Percentiles rank a stretch among this genome's conserved stretches.
Conservation (phyloP, 1,284 basidiomycete genomes). For the Ustilago hordei region DNA sequence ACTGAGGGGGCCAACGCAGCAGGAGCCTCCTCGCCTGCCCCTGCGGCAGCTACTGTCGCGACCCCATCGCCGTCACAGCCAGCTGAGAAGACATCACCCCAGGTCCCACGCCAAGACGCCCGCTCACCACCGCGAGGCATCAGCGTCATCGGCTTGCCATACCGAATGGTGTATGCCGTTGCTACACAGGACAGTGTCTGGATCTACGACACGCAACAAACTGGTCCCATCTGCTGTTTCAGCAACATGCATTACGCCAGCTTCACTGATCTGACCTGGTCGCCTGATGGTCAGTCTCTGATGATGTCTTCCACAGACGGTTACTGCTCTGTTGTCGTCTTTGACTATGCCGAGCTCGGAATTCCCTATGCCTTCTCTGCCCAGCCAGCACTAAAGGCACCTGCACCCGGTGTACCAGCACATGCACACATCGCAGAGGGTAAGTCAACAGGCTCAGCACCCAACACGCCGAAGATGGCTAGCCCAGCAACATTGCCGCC, state of each 20-base stretch:
- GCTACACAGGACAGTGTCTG: constrained; percentile 95
- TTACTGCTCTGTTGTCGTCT: constrained; percentile 90
- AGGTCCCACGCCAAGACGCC: constrained; percentile 22
- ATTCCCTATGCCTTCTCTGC: constrained; percentile 71
- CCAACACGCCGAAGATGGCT: constrained; percentile 35
- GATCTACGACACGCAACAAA: constrained; percentile 97
- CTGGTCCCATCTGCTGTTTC: constrained; percentile 89
- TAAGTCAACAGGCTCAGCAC: constrained; percentile 30
- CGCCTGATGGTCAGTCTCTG: constrained; percentile 91
- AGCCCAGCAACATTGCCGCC: constrained; percentile 28
- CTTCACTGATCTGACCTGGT: constrained; percentile 97
- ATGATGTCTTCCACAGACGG: constrained; percentile 93
- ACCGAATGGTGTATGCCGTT: constrained; percentile 94
- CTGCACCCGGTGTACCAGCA: constrained; percentile 30
- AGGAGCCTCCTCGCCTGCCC: constrained; percentile 20
- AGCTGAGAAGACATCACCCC: constrained; percentile 15
- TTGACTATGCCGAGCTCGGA: constrained; percentile 85
- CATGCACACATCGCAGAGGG: constrained; percentile 38
- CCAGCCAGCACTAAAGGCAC: constrained; percentile 56
- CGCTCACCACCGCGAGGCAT: constrained; percentile 39
- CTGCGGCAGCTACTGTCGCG: constrained; percentile 5
- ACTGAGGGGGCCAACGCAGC: constrained; percentile 12
- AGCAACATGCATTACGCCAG: constrained; percentile 96
- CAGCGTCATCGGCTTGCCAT: constrained; percentile 87
- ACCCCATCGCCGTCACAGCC: constrained; percentile 29